Evolutionary conservation across 495 filamentous ascomycete genomes (phyloP).

Genomic region (Platismatia glauca): DNA sequence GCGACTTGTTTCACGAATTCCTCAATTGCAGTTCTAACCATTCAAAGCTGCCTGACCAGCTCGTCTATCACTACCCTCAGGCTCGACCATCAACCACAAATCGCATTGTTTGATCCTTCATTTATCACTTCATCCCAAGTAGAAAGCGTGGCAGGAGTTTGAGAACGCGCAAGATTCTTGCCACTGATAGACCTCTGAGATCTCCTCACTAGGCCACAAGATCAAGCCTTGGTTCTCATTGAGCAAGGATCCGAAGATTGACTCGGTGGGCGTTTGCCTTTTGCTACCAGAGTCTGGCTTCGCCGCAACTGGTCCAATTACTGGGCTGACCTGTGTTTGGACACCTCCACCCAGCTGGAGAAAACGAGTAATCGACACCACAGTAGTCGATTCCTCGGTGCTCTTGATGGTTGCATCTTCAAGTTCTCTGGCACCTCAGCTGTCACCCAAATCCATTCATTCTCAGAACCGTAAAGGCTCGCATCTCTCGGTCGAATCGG

Average conservation of each 20-base stretch:
- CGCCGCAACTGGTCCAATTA: slow-evolving; percentile 4
- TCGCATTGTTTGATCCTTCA: not conserved
- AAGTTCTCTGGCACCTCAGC: slow-evolving; percentile 7
- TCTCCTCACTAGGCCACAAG: slow-evolving; percentile 6
- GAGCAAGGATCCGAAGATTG: not conserved
- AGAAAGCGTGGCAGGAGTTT: not conserved
- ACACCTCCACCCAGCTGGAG: slow-evolving; percentile 1
- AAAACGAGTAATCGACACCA: not conserved
- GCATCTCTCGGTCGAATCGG: not conserved
- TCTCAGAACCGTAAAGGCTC: slow-evolving; percentile 6
- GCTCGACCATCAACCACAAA: not conserved
- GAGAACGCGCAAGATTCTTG: not conserved
- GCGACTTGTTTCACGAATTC: not conserved
- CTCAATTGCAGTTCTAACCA: not conserved
- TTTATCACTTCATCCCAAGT: no score
- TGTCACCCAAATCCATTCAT: slow-evolving; percentile 11
- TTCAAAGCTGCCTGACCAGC: not conserved
- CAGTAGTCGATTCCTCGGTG: slow-evolving; percentile 3
- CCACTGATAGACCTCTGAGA: not conserved
- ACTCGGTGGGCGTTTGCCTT: slow-evolving; percentile 5
- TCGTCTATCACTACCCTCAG: not conserved
- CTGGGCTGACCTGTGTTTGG: not conserved
- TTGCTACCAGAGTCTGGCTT: not conserved
- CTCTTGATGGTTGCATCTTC: slow-evolving; percentile 9
- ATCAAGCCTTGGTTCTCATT: slow-evolving; percentile 5